Conservation (phyloP, 1,284 basidiomycete species). For the Apiotrichum mycotoxinovorans region DNA sequence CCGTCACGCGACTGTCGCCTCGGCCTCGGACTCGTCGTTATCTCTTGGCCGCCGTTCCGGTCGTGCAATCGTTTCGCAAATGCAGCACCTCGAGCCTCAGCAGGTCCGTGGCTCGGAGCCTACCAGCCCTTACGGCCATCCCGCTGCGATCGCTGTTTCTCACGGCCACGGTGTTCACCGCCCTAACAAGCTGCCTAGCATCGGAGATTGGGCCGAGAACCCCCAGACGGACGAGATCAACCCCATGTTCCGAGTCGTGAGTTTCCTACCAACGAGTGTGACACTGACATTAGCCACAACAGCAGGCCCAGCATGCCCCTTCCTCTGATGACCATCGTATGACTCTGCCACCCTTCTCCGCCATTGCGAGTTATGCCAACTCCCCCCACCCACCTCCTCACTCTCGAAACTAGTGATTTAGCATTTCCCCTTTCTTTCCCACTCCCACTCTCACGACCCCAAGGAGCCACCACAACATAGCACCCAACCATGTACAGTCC, state of each 20-base stretch:
- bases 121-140: slow-evolving; percentile 43
- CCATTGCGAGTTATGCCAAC: slow-evolving; percentile 48
- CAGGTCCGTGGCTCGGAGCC: slow-evolving; percentile 18
- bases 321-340: slow-evolving; percentile 31
- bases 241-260: slow-evolving; percentile 86
- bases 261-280: slow-evolving; percentile 37
- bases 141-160: slow-evolving; percentile 29
- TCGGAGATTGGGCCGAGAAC: slow-evolving; percentile 52
- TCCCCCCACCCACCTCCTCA: neutral
- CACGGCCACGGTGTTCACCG: slow-evolving; percentile 31
- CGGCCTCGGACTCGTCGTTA: slow-evolving; percentile 14
- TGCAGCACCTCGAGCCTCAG: slow-evolving; percentile 5
- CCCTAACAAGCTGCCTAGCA: slow-evolving; percentile 45
- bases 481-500: neutral
- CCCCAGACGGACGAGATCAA: slow-evolving; percentile 57
- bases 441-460: neutral
- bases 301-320: slow-evolving; percentile 22
- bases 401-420: neutral
- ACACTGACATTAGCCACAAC: slow-evolving; percentile 12
- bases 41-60: slow-evolving; percentile 14
- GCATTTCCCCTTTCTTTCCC: neutral
- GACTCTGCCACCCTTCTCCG: slow-evolving; percentile 48
- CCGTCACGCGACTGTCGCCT: slow-evolving; percentile 64
- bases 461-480: neutral
- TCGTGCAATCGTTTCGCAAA: slow-evolving; percentile 3